Conservation (phyloP, 2,329 filamentous ascomycete genomes). For the Huntiella bhutanensis region DNA sequence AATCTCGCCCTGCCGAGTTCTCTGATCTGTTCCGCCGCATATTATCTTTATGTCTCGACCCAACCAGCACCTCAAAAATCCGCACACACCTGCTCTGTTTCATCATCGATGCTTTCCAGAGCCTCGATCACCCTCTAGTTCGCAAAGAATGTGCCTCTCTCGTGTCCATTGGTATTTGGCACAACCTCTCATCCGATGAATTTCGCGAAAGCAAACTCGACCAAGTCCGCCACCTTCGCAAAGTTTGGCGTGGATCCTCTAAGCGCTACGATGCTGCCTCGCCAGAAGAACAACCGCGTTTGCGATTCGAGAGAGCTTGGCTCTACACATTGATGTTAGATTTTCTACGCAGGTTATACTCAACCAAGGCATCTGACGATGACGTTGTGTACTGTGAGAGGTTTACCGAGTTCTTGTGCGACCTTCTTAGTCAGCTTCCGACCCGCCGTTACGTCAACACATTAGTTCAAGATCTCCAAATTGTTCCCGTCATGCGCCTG, state of each 20-base stretch:
- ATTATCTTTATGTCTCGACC: conserved; percentile 67
- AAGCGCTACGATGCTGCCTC: conserved; percentile 83
- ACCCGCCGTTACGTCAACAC: conserved; percentile 88
- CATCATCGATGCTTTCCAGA: conserved; percentile 82
- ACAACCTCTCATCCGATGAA: conserved; percentile 66
- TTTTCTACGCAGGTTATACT: conserved; percentile 58
- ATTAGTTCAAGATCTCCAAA: conserved; percentile 66
- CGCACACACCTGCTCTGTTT: conserved; percentile 76
- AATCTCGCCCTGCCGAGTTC: conserved; percentile 61
- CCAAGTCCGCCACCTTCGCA: conserved; percentile 55
- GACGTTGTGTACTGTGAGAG: conserved; percentile 72
- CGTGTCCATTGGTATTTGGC: conserved; percentile 90
- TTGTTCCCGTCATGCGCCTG: conserved; percentile 56
- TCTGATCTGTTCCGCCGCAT: conserved; percentile 76
- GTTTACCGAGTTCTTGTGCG: conserved; percentile 78
- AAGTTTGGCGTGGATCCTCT: conserved; percentile 72
- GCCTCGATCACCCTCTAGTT: conserved; percentile 70
- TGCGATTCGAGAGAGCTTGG: conserved; percentile 89
- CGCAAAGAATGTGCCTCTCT: conserved; percentile 92
- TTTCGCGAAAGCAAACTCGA: conserved; percentile 56
- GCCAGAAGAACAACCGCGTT: conserved; percentile 53
- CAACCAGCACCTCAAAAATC: conserved; percentile 43
- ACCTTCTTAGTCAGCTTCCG: conserved; percentile 81
- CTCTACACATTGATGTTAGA: conserved; percentile 70
- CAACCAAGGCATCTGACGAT: conserved; percentile 32